Conservation (phyloP, 441 rosid genomes). For the Euphorbia schlechtendalii region DNA sequence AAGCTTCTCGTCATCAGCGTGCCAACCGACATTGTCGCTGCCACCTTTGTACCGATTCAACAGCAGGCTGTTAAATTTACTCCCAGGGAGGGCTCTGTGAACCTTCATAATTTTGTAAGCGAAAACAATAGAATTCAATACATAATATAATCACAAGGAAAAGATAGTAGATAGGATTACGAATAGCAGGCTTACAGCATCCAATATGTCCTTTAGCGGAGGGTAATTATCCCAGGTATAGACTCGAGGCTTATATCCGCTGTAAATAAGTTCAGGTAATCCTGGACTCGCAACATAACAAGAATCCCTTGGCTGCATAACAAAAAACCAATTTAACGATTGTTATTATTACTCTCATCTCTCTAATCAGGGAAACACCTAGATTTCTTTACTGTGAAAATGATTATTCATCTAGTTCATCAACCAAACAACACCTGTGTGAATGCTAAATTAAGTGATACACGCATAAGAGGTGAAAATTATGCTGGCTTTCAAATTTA, state of each 20-base stretch:
- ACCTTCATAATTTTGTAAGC: constrained; percentile 34
- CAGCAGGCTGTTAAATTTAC: constrained; percentile 75
- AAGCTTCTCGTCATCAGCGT: constrained; percentile 85
- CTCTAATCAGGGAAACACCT: too few species aligned
- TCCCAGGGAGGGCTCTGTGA: constrained; percentile 58
- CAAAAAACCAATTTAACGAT: neutral
- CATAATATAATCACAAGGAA: too few species aligned
- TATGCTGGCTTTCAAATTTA: neutral
- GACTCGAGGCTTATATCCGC: constrained; percentile 59
- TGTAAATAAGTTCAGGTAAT: constrained; percentile 43
- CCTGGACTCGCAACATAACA: constrained; percentile 65
- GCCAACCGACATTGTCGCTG: constrained; percentile 81
- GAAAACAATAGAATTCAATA: too few species aligned
- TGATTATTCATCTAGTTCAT: too few species aligned
- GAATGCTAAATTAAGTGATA: neutral
- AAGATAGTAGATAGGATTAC: neutral
- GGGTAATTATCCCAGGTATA: constrained; percentile 69
- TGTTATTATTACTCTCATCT: too few species aligned
- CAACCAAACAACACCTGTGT: too few species aligned
- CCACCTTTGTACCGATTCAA: constrained; percentile 74
- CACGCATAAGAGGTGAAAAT: neutral
- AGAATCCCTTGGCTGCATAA: constrained; percentile 66
- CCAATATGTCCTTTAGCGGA: constrained; percentile 60
- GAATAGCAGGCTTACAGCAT: constrained; percentile 34
- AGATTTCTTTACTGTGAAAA: too few species aligned